Evolutionary conservation across 805 yeast species (phyloP).

Genomic region (Saturnispora besseyi): DNA sequence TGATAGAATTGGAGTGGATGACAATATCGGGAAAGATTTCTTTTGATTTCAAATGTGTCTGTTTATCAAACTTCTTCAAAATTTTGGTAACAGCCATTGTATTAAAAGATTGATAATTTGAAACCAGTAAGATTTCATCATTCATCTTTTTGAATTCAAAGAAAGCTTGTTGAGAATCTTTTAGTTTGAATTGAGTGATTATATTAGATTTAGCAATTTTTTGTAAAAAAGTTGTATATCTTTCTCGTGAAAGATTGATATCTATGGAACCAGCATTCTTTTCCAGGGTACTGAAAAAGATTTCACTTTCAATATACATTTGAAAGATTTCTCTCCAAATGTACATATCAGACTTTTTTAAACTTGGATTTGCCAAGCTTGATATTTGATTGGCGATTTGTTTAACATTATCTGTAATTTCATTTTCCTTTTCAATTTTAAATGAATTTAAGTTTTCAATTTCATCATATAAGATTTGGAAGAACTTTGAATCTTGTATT

Average conservation of each 20-base stretch:
- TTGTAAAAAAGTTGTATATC: slow-evolving; percentile 34
- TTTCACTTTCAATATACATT: slow-evolving; percentile 55
- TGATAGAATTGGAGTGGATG: slow-evolving; percentile 13
- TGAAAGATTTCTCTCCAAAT: slow-evolving; percentile 64
- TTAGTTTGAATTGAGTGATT: slow-evolving; percentile 36
- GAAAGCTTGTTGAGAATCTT: slow-evolving; percentile 37
- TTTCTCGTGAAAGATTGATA: slow-evolving; percentile 36
- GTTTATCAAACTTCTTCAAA: slow-evolving; percentile 68
- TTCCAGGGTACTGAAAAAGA: slow-evolving; percentile 42
- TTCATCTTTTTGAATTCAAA: slow-evolving; percentile 45
- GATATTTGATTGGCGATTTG: slow-evolving; percentile 33
- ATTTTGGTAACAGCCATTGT: slow-evolving; percentile 58
- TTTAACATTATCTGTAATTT: slow-evolving; percentile 35
- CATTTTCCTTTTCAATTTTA: slow-evolving; percentile 33
- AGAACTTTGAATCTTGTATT: slow-evolving; percentile 51
- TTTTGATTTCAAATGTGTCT: slow-evolving; percentile 46
- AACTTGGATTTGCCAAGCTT: slow-evolving; percentile 32
- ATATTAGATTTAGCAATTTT: slow-evolving; percentile 32
- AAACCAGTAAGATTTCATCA: slow-evolving; percentile 42
- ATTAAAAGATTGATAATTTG: slow-evolving; percentile 55
- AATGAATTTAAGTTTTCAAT: slow-evolving; percentile 40
- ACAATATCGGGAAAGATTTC: slow-evolving; percentile 33
- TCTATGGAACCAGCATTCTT: slow-evolving; percentile 34
- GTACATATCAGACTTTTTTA: slow-evolving; percentile 46
- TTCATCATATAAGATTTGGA: slow-evolving; percentile 48